phyloP scores from a whole-genome alignment of 164 flowering plant species.

The Paratinospora sagittata region DNA sequence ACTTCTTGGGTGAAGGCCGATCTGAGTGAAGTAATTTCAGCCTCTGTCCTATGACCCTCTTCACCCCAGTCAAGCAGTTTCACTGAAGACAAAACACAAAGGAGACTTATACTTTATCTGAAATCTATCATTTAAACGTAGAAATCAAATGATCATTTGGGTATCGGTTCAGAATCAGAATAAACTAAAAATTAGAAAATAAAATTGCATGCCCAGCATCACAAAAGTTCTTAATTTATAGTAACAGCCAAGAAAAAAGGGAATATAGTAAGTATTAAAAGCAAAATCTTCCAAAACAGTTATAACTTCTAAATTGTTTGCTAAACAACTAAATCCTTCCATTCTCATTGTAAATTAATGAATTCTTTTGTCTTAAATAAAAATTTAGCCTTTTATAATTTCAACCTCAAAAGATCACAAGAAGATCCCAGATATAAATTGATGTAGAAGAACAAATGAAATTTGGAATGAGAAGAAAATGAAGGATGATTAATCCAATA shows the following conservation, averaged over 20 bases:
- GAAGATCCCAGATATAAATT: neutral
- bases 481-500: constrained; percentile 19
- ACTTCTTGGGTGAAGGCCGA: constrained; percentile 86
- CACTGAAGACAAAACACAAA: constrained; percentile 34
- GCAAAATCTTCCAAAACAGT: neutral
- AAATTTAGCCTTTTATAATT: too few relatives aligned
- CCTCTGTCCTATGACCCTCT: constrained; percentile 81
- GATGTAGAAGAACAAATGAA: neutral
- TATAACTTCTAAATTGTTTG: neutral
- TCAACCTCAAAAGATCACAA: neutral
- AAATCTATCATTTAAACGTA: neutral
- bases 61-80: constrained; percentile 97
- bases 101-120: neutral
- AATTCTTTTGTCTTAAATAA: too few relatives aligned
- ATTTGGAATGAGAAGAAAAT: constrained; percentile 40
- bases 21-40: constrained; percentile 72
- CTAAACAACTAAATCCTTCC: neutral
- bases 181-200: neutral
- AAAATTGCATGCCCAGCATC: neutral
- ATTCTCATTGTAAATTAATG: neutral
- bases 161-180: neutral
- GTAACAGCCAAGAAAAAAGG: neutral
- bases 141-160: neutral
- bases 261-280: neutral
- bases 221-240: neutral